A percentile compares a stretch with the other conserved stretches of the same genome.
phyloP scores from a whole-genome alignment of 2,329 filamentous ascomycete genomes.

The Cladosporium sp. region DNA sequence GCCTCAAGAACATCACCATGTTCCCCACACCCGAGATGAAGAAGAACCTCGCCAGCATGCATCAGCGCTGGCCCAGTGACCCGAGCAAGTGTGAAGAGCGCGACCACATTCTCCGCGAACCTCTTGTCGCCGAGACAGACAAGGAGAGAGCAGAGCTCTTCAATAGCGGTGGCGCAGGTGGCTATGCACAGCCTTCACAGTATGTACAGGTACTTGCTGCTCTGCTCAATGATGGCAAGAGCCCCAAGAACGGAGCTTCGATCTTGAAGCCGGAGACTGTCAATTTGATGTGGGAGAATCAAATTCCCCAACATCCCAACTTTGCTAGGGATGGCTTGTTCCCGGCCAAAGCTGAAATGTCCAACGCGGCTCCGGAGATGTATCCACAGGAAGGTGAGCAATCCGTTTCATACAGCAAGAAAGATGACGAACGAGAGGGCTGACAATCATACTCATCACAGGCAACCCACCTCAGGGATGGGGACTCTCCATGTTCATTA shows the following conservation, averaged over 20 bases:
- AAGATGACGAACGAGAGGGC: background rate
- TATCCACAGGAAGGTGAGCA: conserved; percentile 37
- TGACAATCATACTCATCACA: background rate
- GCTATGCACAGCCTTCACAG: conserved; percentile 57
- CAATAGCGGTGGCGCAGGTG: conserved; percentile 59
- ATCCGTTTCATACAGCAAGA: background rate
- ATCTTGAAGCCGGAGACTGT: conserved; percentile 58
- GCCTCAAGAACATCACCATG: conserved; percentile 52
- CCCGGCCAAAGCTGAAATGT: conserved; percentile 31
- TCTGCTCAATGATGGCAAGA: conserved; percentile 61
- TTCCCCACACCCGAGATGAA: conserved; percentile 54
- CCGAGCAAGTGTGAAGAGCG: conserved; percentile 27
- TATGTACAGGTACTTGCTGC: conserved; percentile 60
- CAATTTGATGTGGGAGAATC: conserved; percentile 60
- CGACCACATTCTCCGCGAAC: conserved; percentile 50
- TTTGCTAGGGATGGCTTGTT: conserved; percentile 32
- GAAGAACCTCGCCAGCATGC: conserved; percentile 53
- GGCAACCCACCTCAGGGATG: conserved; percentile 58
- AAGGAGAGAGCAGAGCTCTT: conserved; percentile 46
- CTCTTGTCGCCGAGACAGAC: conserved; percentile 43
- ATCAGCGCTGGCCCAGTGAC: conserved; percentile 44
- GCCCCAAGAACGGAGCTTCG: conserved; percentile 50
- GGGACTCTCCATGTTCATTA: conserved; percentile 47
- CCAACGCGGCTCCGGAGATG: conserved; percentile 43
- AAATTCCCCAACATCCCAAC: conserved; percentile 32